Evolutionary conservation across 148 eudicot species (phyloP), one percentile per base, ranked within the genome.

Genomic region (Rhododendron griersonianum): DNA sequence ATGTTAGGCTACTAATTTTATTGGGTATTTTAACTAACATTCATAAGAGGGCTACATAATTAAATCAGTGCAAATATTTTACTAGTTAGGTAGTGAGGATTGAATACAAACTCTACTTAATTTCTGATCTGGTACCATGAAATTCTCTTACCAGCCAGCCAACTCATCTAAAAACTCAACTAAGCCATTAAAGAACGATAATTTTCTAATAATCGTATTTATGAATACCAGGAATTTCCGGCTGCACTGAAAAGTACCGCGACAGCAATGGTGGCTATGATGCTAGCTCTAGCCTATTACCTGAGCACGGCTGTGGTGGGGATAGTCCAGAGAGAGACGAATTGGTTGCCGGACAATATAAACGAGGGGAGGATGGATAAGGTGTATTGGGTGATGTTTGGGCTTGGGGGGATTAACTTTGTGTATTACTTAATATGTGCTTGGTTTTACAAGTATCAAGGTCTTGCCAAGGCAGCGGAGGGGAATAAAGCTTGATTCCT

Each of bases 261-360:
- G 19, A 88, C 91, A 2, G 95, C 92, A 0, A 53, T 86, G 86
- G 87, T 84, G 13, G 89, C 89, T 0, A 35, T 90, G 84, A 41
- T 84, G 19, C 81, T 89, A 1, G 93, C 86, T 35, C 74, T 87
- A 48, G 84, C 93, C 0, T 92, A 79, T 74, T 92, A 89, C 71
- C 44, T 89, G 50, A 89, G 93, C 82, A 90, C 86, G 1, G 92
- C 84, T 2, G 11, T 89, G n/a, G 85, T 91, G 14, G 89, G 88
- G 79, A 9, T 88, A 14, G 76, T 88, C n/a, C 81, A 81, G 45
- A 88, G 53, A 73, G 80, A 57, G 1, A 89, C 90, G 0, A 67
- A 15, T 6, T 91, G 91, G 91, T 80, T 91, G 53, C 93, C 93
- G 2, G 82, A 89, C 73, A 55, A 89, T 81, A 85, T 89, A 80